Conservation (phyloP, 2,329 filamentous ascomycete species). For the Dryadomyces quercivorus region DNA sequence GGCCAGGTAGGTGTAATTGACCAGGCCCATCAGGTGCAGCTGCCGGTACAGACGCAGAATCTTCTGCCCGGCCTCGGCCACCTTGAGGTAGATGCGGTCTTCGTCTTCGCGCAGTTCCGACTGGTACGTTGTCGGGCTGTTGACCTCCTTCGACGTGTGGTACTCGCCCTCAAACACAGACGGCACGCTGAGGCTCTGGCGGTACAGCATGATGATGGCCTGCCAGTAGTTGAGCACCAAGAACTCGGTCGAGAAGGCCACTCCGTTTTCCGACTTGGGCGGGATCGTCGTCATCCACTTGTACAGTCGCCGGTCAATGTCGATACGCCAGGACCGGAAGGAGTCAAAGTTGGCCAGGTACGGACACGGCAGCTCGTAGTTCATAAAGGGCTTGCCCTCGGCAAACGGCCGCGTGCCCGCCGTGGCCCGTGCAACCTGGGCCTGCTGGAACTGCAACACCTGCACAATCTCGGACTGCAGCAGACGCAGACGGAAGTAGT, state of each 20-base stretch:
- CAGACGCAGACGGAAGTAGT: slow-evolving; percentile 81
- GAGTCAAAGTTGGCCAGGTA: slow-evolving; percentile 76
- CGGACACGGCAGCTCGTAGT: slow-evolving; percentile 67
- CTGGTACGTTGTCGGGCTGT: slow-evolving; percentile 48
- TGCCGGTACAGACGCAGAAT: slow-evolving; percentile 85
- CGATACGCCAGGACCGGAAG: slow-evolving; percentile 77
- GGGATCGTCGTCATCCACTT: slow-evolving; percentile 83
- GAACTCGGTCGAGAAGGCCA: slow-evolving; percentile 81
- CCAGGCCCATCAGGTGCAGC: slow-evolving; percentile 73
- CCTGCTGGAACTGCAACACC: slow-evolving; percentile 84
- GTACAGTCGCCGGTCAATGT: slow-evolving; percentile 71
- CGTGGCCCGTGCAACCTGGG: slow-evolving; percentile 59
- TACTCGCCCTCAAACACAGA: slow-evolving; percentile 73
- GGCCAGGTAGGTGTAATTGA: slow-evolving; percentile 92
- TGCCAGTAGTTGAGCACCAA: slow-evolving; percentile 97
- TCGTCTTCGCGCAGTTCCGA: slow-evolving; percentile 66
- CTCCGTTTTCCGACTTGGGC: slow-evolving; percentile 65
- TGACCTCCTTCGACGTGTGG: slow-evolving; percentile 50
- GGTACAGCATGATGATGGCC: slow-evolving; percentile 87
- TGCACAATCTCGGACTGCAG: slow-evolving; percentile 92
- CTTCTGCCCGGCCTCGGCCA: slow-evolving; percentile 88
- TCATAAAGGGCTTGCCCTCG: slow-evolving; percentile 54
- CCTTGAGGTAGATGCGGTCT: slow-evolving; percentile 84
- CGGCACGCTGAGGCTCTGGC: slow-evolving; percentile 79
- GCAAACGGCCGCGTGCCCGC: slow-evolving; percentile 53